Evolutionary conservation across 805 yeast species (phyloP), one percentile per base, ranked within the genome.

Genomic region (Wickerhamiella slavikovae): DNA sequence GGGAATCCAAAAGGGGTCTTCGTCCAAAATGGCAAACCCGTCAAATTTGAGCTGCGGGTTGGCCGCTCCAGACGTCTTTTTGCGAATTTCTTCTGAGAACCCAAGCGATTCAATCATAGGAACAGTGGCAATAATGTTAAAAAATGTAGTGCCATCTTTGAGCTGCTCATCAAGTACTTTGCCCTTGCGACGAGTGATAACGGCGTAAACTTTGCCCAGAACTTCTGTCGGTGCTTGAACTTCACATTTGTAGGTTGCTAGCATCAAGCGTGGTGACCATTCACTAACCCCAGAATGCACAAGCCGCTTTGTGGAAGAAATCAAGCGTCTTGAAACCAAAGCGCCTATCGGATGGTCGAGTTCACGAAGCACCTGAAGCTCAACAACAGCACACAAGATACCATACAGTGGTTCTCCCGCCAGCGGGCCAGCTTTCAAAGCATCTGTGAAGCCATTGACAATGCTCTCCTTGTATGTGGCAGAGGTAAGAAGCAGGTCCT

Each of bases 1-100:
- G 10, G 99, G 99, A 11, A 89, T 93, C 99, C 99, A 89, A 60
- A 77, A 89, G 26, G 99, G 99, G 58, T 89, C 96, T 39, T 75
- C 66, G 38, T 82, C 92, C 29, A 85, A 66, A 38, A 72, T 57
- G 43, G 82, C 89, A 48, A 66, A 89, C 1, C 96, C 96, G 17
- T 76, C 65, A 44, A 85, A 89, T 7, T 83, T 78, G 30, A 89
- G 60, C 51, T 89, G 98, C 0, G 99, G 98, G 43, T 78, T 75
- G 2, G 98, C 98, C 3, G 94, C 93, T 34, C 99, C 99, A 1
- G 93, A 78, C 0, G 98, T 85, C 40, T 67, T 67, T 53, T 80
- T 89, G 33, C 96, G 61, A 25, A 89, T 78, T 40, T 91, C 96
- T 44, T 85, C 96, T 31, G 93, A 71, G 43, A 89, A 80, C 1